These are phyloP conservation scores for Vachellia collinsii DNA, from an alignment of 306 rosid species.

Conservation along the genomic window DNA sequence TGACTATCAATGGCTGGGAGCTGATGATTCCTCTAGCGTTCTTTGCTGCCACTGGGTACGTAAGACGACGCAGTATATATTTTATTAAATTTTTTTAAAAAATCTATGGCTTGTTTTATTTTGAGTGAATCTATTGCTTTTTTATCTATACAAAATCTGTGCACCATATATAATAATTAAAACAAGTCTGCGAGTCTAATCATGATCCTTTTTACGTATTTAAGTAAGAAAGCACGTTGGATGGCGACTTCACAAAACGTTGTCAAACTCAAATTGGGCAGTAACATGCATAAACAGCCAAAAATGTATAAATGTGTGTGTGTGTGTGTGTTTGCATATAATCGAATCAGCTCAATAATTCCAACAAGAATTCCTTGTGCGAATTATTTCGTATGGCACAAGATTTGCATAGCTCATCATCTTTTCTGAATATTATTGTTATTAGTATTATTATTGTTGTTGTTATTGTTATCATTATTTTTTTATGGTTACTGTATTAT, in stretches of 20 bases:
- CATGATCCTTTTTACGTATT: neutral
- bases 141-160: neutral
- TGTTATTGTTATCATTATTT: neutral
- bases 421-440: no score
- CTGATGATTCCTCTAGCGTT: constrained; percentile 68
- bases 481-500: neutral
- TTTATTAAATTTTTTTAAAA: neutral
- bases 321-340: no score
- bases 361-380: no score
- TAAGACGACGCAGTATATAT: neutral
- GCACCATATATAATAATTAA: neutral
- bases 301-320: no score
- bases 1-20: constrained; percentile 68
- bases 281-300: no score
- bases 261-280: neutral
- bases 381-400: no score
- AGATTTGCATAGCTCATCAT: no score
- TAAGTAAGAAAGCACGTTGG: neutral
- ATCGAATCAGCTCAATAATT: no score
- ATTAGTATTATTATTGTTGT: neutral
- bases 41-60: constrained; percentile 62
- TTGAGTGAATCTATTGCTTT: neutral
- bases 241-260: neutral
- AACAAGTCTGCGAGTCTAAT: neutral
- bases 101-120: neutral